Evolutionary conservation across 495 filamentous ascomycete genomes (phyloP), one percentile per base, ranked within the genome.

Genomic region (Aspergillus saccharolyticus): DNA sequence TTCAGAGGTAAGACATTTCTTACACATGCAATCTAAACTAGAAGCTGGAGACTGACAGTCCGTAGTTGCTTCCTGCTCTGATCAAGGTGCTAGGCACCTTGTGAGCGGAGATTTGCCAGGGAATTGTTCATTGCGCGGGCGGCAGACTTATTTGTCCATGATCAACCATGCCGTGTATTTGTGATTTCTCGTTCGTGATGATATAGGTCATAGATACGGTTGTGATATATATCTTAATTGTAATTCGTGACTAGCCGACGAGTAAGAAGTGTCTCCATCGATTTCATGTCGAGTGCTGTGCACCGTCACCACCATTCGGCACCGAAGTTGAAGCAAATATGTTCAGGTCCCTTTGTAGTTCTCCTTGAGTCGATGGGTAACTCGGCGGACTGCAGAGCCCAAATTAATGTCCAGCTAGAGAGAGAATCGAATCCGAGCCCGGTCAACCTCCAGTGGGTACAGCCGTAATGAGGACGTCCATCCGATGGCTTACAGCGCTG

Each of bases 1-100:
- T 53, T 77, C 77, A 50, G 74, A 78, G 63, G 78, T 80, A 72
- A 68, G 75, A 17, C 15, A 19, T 42, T 45, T n/a, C 39, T 57
- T 6, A 30, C 19, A 15, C 25, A 42, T 24, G 33, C 42, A 4
- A 2, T 17, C 55, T 39, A 43, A 9, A 42, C 54, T 48, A 42
- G 53, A 33, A 18, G 44, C 46, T 39, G 14, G 10, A 18, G 48
- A 57, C 64, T 63, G 28, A 65, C 59, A 55, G 8, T 25, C 46
- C 56, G 10, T 62, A 69, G 69, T 54, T 70, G 45, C 62, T 71
- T 44, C 69, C 65, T 42, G 58, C 66, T 19, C 55, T 69, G 42
- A 62, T 67, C 51, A 65, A 70, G 50, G 57, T 74, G 52, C 49
- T 71, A 60, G 66, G 63, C 43, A 63, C 62, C 14, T 51, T 73